Base-by-base conservation (phyloP, 495 filamentous ascomycete genomes). In the Bryoglossum gracile region DNA sequence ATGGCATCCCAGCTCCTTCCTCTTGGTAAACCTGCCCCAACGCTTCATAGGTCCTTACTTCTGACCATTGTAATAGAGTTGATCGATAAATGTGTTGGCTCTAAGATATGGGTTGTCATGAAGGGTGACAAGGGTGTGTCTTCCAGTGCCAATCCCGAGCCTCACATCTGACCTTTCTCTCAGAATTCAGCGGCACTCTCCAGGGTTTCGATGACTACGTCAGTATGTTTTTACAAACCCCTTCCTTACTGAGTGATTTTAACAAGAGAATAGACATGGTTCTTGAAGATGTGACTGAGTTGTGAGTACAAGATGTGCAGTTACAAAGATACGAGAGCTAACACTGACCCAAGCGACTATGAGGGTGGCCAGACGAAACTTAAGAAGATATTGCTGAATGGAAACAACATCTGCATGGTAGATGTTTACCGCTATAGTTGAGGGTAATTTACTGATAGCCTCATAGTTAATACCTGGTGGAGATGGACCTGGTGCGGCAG, bases 391-490 rank as follows among this genome's bases (percentile, higher is more conserved):
- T 67, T 98, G 19, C 73, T 98, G n/a, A 97, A 97, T 58, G 92
- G 92, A 28, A 98, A 98, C 67, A 96, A 97, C 59, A 85, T 98
- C 47, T 97, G 92, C 86, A 98, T 98, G 92, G 92, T 95, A 75
- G 24, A 18, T 17, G 6, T 26, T 23, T 18, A 35, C 18, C n/a
- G n/a, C n/a, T n/a, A n/a, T n/a, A n/a, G n/a, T n/a, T n/a, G n/a
- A n/a, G n/a, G n/a, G n/a, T n/a, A n/a, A n/a, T n/a, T n/a, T n/a
- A n/a, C n/a, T n/a, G n/a, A n/a, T n/a, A n/a, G n/a, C n/a, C n/a
- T n/a, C n/a, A 43, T 32, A 94, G 87, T 79, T 94, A 67, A 89
- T 92, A 55, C 88, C 88, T 14, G 88, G 88, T 50, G 87, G 87
- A 32, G 87, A 92, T 63, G 87, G 87, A 1, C 87, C 87, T 26